Percentiles rank a stretch among this genome's conserved stretches.
These are phyloP conservation scores for Durio zibethinus DNA, from an alignment of 345 rosid species.

Conservation along the genomic window DNA sequence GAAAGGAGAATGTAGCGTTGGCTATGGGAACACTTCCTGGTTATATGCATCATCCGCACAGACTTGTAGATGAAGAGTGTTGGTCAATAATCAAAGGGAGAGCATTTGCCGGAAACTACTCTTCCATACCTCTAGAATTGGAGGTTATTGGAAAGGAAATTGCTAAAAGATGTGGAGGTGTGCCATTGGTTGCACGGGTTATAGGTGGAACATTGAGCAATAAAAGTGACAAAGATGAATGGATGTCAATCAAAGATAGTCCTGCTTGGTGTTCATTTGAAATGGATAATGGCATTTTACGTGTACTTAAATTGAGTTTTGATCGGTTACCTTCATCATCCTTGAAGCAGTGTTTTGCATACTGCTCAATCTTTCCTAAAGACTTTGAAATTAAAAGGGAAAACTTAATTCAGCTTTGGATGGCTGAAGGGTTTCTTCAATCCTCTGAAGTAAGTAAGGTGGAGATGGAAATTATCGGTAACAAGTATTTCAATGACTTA, in stretches of 20 bases:
- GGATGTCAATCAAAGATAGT: neutral
- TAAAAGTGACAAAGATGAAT: neutral
- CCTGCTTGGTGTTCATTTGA: neutral
- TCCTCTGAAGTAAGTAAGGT: neutral
- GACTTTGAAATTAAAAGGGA: neutral
- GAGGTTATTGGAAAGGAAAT: neutral
- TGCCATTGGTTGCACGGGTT: neutral
- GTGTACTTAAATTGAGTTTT: neutral
- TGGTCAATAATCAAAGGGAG: slow-evolving; percentile 23
- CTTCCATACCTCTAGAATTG: neutral
- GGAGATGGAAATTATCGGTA: slow-evolving; percentile 11
- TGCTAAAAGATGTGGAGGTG: neutral
- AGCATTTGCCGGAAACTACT: neutral
- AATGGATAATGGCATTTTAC: neutral
- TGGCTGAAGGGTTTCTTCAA: slow-evolving; percentile 19
- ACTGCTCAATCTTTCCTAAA: neutral
- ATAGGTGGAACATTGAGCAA: neutral
- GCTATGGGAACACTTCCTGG: neutral
- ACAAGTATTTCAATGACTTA: slow-evolving; percentile 17
- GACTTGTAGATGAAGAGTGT: slow-evolving; percentile 5
- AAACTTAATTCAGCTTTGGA: slow-evolving; percentile 5
- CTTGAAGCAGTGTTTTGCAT: slow-evolving; percentile 5
- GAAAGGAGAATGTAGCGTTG: slow-evolving; percentile 7
- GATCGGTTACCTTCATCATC: neutral
- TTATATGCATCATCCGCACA: neutral